Percentiles rank a stretch among this genome's conserved stretches.
phyloP scores from a whole-genome alignment of 768 basidiomycete species.

The Infundibulicybe gibba region DNA sequence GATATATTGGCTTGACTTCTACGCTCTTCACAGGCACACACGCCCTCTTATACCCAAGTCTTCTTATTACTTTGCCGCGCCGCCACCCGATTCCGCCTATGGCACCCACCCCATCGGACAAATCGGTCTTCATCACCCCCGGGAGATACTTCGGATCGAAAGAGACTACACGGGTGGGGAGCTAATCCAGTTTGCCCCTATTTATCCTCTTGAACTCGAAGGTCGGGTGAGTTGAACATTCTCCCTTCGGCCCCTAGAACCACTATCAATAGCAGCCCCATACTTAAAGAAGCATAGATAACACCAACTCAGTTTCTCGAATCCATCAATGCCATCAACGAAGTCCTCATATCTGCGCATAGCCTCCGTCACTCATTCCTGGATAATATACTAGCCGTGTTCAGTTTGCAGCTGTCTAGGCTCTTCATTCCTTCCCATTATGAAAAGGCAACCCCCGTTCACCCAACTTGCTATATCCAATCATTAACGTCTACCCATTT shows the following conservation, averaged over 20 bases:
- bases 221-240: constrained; percentile 63
- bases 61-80: constrained; percentile 82
- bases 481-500: constrained; percentile 1
- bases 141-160: constrained; percentile 90
- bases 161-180: constrained; percentile 92
- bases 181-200: constrained; percentile 82
- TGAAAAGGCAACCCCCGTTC: constrained; percentile 54
- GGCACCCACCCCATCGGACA: constrained; percentile 79
- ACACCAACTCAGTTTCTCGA: constrained; percentile 88
- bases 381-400: constrained; percentile 76
- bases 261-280: no score
- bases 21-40: constrained; percentile 18
- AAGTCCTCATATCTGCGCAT: constrained; percentile 82
- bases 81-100: constrained; percentile 72
- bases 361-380: constrained; percentile 67
- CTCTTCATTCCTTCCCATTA: constrained; percentile 74
- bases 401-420: constrained; percentile 78
- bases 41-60: constrained; percentile 69
- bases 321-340: constrained; percentile 89
- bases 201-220: constrained; percentile 90
- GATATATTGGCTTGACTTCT: constrained; percentile 4
- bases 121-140: constrained; percentile 85
- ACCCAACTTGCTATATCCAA: background rate
- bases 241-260: no score
- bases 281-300: constrained; percentile 46